These are phyloP conservation scores for Circinella minor DNA, from an alignment of 371 early-diverging fungal genomes.

Conservation along the genomic window DNA sequence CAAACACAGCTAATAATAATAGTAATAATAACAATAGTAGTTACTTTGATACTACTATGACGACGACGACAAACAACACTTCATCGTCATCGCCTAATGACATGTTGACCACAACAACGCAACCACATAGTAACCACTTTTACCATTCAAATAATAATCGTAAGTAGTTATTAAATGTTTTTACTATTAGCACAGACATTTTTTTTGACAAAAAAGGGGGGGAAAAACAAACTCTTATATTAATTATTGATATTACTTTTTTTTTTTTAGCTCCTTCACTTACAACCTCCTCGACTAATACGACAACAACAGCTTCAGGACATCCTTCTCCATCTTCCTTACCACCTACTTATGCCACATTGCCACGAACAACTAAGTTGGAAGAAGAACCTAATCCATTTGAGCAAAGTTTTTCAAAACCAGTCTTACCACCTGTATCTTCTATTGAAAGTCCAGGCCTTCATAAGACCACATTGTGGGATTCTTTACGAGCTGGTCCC, in stretches of 20 bases:
- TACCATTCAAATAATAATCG: too few species aligned
- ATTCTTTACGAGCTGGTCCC: conserved; percentile 71
- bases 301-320: neutral
- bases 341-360: conserved; percentile 22
- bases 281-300: neutral
- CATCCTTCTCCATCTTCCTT: conserved; percentile 8
- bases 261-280: neutral
- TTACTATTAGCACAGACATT: too few species aligned
- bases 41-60: neutral
- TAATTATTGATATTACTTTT: neutral
- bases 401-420: conserved; percentile 76
- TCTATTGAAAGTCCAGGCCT: conserved; percentile 43
- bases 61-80: too few species aligned
- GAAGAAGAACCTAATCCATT: conserved; percentile 89
- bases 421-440: conserved; percentile 49
- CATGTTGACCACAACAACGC: neutral
- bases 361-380: conserved; percentile 51
- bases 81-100: neutral
- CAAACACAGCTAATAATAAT: neutral
- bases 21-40: neutral
- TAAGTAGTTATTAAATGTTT: too few species aligned
- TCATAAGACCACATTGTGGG: conserved; percentile 58
- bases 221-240: too few species aligned
- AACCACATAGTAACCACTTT: too few species aligned
- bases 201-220: too few species aligned